phyloP scores from a whole-genome alignment of 2,329 filamentous ascomycete species.

The Epichloe gansuensis region DNA sequence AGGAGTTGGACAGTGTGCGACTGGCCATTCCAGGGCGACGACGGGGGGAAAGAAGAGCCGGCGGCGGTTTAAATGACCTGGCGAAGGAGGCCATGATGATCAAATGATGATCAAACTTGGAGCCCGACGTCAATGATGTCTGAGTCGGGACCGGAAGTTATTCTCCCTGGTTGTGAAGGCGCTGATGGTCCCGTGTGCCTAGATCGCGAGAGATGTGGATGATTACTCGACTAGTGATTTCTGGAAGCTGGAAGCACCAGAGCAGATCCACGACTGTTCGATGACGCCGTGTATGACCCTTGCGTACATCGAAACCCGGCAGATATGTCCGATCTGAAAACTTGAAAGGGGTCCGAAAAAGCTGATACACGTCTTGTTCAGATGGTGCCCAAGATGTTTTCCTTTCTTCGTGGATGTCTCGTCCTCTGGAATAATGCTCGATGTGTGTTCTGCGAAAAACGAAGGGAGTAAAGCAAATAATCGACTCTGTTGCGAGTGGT shows the following conservation, averaged over 20 bases:
- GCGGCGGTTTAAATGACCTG: conserved; percentile 35
- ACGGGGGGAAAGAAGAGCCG: conserved; percentile 28
- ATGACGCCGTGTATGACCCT: background rate
- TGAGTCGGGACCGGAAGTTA: background rate
- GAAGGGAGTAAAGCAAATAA: no score
- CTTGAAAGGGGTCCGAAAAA: background rate
- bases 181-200: background rate
- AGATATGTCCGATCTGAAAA: background rate
- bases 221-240: background rate
- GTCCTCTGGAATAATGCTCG: no score
- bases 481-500: no score
- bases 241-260: background rate
- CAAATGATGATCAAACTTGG: background rate
- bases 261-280: background rate
- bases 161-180: background rate
- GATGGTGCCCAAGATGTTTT: background rate
- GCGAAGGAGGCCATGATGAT: conserved; percentile 34
- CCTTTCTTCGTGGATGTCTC: no score
- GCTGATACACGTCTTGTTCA: background rate
- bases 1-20: conserved; percentile 33
- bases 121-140: background rate
- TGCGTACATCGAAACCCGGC: background rate
- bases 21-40: conserved; percentile 31
- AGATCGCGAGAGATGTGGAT: background rate
- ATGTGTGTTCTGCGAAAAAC: no score